Conservation (phyloP, 345 rosid genomes). For the Hibiscus mutabilis region DNA sequence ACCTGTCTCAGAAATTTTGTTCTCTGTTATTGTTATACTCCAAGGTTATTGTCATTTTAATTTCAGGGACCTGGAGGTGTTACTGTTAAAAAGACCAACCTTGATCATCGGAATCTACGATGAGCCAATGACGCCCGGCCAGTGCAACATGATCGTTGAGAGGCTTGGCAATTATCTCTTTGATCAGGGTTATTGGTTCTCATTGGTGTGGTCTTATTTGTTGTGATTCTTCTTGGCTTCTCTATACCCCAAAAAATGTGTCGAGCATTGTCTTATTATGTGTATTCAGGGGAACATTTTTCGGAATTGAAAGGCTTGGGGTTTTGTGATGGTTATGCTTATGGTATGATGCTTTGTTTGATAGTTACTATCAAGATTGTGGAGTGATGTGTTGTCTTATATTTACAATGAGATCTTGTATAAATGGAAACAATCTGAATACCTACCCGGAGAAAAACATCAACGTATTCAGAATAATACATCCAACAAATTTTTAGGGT, state of each 20-base stretch:
- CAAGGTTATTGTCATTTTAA: too few species aligned
- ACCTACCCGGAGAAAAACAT: too few species aligned
- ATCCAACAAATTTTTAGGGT: neutral
- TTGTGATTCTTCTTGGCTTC: too few species aligned
- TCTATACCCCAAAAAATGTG: too few species aligned
- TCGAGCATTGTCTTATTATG: too few species aligned
- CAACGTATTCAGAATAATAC: neutral
- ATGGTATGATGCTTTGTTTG: conserved; percentile 12
- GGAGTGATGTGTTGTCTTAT: conserved; percentile 5
- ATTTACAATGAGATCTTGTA: neutral
- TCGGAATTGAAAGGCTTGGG: conserved; percentile 4
- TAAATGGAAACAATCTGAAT: too few species aligned
- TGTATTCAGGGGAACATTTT: neutral
- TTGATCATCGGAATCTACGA: too few species aligned
- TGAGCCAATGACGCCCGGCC: conserved; percentile 41
- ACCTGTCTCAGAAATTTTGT: too few species aligned
- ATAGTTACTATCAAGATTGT: conserved; percentile 11
- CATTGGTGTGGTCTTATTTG: too few species aligned
- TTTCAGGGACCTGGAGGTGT: too few species aligned
- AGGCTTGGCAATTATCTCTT: conserved; percentile 70
- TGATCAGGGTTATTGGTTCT: conserved; percentile 37
- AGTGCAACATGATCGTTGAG: conserved; percentile 70
- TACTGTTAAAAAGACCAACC: too few species aligned
- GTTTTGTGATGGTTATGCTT: conserved; percentile 7
- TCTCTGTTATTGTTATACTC: too few species aligned